Conservation (phyloP, 805 yeast genomes). For the Saturnispora sanitii region DNA sequence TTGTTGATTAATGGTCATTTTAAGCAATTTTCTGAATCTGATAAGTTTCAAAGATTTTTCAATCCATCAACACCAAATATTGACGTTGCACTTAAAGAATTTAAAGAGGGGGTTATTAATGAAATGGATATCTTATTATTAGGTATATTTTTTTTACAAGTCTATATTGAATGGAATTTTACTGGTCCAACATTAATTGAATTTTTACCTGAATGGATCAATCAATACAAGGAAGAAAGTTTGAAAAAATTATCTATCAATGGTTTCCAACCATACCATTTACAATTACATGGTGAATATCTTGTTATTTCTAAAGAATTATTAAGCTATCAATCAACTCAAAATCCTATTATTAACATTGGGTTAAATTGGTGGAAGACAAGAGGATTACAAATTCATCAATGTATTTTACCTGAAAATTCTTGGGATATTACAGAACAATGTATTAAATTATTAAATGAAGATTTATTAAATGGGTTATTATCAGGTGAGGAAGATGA, state of each 20-base stretch:
- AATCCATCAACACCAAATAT: background rate
- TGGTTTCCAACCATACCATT: conserved; percentile 65
- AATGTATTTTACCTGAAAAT: conserved; percentile 54
- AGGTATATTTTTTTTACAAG: conserved; percentile 55
- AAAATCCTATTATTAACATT: conserved; percentile 33
- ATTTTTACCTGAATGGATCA: conserved; percentile 6
- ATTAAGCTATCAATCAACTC: conserved; percentile 8
- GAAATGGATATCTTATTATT: conserved; percentile 20
- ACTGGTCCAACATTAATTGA: conserved; percentile 63
- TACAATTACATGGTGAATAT: conserved; percentile 20
- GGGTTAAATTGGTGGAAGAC: conserved; percentile 68
- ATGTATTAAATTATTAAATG: conserved; percentile 32
- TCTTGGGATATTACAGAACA: conserved; percentile 34
- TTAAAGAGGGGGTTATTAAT: background rate
- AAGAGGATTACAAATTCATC: conserved; percentile 55
- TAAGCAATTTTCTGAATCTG: conserved; percentile 3
- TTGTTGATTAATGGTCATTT: conserved; percentile 8
- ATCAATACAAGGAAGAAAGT: conserved; percentile 3
- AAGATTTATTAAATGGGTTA: conserved; percentile 25
- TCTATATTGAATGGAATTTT: conserved; percentile 65
- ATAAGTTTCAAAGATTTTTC: conserved; percentile 16
- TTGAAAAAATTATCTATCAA: conserved; percentile 16
- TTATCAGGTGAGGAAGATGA: conserved; percentile 26
- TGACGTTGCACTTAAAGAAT: background rate
- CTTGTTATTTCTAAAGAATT: conserved; percentile 1